Evolutionary conservation across 257 asterid species (phyloP).

Genomic region (Scutellaria barbata): DNA sequence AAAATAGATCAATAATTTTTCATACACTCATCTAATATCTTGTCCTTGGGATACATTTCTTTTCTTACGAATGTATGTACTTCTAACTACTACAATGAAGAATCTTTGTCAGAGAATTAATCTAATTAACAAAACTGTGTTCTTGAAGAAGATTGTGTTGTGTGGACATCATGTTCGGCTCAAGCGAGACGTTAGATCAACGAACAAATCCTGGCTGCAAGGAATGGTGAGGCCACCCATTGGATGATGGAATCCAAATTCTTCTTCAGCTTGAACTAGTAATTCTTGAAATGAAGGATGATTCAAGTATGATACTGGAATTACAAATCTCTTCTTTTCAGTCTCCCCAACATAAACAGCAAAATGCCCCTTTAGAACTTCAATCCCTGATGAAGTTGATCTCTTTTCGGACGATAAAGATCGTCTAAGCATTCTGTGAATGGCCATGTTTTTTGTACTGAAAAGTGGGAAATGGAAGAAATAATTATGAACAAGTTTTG

Average conservation of each 20-base stretch:
- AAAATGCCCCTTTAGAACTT: neutral
- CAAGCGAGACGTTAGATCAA: constrained; percentile 22
- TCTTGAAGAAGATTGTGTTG: neutral
- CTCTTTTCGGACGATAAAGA: no score
- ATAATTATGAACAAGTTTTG: no score
- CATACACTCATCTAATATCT: neutral
- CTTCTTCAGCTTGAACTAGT: constrained; percentile 37
- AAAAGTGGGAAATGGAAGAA: no score
- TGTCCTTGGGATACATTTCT: neutral
- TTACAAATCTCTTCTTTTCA: constrained; percentile 5
- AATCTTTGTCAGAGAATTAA: neutral
- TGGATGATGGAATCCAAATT: constrained; percentile 45
- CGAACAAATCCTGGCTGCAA: constrained; percentile 36
- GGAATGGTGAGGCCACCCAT: constrained; percentile 53
- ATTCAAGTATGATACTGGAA: constrained; percentile 36
- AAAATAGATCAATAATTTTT: neutral
- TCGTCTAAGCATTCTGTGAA: no score
- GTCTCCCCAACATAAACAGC: constrained; percentile 4
- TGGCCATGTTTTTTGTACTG: no score
- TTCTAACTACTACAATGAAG: neutral
- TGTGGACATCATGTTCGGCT: constrained; percentile 23
- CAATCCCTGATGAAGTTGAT: neutral
- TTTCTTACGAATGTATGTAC: neutral
- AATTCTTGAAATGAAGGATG: constrained; percentile 45
- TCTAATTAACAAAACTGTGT: constrained; percentile 1